These are phyloP conservation scores for Nephelium lappaceum DNA, from an alignment of 345 rosid species.

Conservation along the genomic window DNA sequence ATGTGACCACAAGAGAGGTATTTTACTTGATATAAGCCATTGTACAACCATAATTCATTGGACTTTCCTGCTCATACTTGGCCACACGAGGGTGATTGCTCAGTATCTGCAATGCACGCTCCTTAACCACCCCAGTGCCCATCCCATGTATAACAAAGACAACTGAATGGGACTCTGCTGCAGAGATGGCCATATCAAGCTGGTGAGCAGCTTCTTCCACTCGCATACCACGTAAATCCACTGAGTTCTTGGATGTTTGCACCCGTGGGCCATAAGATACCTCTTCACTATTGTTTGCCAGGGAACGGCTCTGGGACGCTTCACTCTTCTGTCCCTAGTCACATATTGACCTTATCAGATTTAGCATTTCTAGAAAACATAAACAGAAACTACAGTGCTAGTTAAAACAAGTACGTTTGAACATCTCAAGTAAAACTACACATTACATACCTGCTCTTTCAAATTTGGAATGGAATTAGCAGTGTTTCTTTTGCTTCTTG, in stretches of 20 bases:
- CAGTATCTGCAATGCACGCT: conserved; percentile 59
- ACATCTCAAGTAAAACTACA: conserved; percentile 1
- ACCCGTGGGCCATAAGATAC: conserved; percentile 45
- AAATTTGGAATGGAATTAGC: conserved; percentile 31
- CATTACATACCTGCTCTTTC: conserved; percentile 54
- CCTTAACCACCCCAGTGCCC: conserved; percentile 78
- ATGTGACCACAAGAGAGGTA: not conserved
- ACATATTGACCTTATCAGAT: conserved; percentile 9
- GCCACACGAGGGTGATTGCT: conserved; percentile 59
- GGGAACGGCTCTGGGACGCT: conserved; percentile 31
- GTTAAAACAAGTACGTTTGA: not conserved
- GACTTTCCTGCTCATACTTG: conserved; percentile 72
- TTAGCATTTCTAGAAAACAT: conserved; percentile 12
- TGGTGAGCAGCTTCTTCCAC: conserved; percentile 74
- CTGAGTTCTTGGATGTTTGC: conserved; percentile 73
- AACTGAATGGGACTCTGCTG: conserved; percentile 49
- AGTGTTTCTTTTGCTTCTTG: conserved; percentile 28
- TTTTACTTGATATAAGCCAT: conserved; percentile 80
- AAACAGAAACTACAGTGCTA: not conserved
- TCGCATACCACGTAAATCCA: conserved; percentile 84
- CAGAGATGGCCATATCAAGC: conserved; percentile 63
- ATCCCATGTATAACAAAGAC: conserved; percentile 81
- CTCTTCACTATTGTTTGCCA: conserved; percentile 31
- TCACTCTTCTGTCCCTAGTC: conserved; percentile 38
- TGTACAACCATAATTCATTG: conserved; percentile 85